Evolutionary conservation across 2,329 filamentous ascomycete species (phyloP).

Genomic region (Colletotrichum tropicicola): DNA sequence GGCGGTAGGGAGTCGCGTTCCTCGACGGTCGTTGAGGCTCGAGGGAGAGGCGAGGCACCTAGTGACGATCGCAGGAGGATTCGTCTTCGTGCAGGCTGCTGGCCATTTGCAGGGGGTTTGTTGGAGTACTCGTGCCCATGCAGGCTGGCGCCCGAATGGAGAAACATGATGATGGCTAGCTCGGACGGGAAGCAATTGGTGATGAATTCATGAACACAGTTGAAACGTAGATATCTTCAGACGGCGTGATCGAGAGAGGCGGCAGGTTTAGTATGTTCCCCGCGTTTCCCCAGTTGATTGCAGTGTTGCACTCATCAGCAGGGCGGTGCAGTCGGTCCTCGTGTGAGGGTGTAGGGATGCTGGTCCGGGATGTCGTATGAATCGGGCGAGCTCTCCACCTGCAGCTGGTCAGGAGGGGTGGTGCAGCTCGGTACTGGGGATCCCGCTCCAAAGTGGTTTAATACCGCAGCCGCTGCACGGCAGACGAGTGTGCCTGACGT

Average conservation of each 20-base stretch:
- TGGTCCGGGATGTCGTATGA: neutral
- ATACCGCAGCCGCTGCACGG: neutral
- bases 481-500: neutral
- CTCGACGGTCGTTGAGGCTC: conserved; percentile 12
- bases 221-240: neutral
- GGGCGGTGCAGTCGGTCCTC: neutral
- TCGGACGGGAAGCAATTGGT: neutral
- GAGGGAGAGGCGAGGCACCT: conserved; percentile 30
- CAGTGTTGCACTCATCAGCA: neutral
- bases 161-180: conserved; percentile 56
- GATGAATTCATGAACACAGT: conserved; percentile 5
- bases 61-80: conserved; percentile 54
- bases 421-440: neutral
- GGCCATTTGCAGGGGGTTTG: conserved; percentile 38
- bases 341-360: neutral
- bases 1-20: neutral
- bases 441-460: neutral
- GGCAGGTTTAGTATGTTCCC: conserved; percentile 3
- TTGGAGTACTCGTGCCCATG: conserved; percentile 68
- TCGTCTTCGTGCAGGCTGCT: conserved; percentile 43
- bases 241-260: neutral
- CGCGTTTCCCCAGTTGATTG: conserved; percentile 1
- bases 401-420: conserved; percentile 11
- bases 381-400: conserved; percentile 16
- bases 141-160: conserved; percentile 67